Evolutionary conservation across 345 rosid species (phyloP).

Genomic region (Syzygium aromaticum): DNA sequence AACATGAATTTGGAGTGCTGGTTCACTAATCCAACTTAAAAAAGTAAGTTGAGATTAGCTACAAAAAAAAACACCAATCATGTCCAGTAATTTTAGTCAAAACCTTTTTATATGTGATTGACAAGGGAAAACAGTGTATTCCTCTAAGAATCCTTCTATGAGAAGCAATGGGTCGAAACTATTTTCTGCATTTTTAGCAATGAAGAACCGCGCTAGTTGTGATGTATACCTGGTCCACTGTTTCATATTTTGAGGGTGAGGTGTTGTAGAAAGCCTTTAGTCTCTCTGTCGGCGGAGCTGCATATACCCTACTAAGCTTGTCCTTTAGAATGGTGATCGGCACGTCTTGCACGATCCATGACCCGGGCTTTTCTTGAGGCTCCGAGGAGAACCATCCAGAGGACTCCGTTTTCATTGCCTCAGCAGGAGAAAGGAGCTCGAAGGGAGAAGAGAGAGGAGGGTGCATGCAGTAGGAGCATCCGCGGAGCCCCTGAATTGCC

Average conservation of each 20-base stretch:
- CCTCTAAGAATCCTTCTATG: fast-evolving
- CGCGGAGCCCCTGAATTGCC: conserved; percentile 54
- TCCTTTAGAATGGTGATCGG: conserved; percentile 45
- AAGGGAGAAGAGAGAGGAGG: conserved; percentile 78
- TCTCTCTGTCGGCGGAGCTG: conserved; percentile 73
- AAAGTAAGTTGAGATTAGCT: background rate
- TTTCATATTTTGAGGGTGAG: conserved; percentile 75
- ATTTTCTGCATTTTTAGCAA: background rate
- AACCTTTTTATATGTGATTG: background rate
- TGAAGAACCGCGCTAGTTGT: background rate
- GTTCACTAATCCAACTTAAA: background rate
- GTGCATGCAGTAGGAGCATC: conserved; percentile 51
- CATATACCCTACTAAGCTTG: conserved; percentile 68
- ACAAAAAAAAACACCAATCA: background rate
- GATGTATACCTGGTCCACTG: conserved; percentile 72
- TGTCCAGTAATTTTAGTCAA: background rate
- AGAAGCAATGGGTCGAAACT: background rate
- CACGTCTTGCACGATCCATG: conserved; percentile 59
- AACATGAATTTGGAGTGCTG: background rate
- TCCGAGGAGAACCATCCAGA: conserved; percentile 51
- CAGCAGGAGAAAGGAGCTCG: conserved; percentile 64
- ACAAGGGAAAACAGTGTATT: background rate
- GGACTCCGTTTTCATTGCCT: conserved; percentile 72
- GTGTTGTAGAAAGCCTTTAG: conserved; percentile 53
- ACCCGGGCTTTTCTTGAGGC: conserved; percentile 49